phyloP scores from a whole-genome alignment of 1,139 yeast species.

The Pichia sp. region DNA sequence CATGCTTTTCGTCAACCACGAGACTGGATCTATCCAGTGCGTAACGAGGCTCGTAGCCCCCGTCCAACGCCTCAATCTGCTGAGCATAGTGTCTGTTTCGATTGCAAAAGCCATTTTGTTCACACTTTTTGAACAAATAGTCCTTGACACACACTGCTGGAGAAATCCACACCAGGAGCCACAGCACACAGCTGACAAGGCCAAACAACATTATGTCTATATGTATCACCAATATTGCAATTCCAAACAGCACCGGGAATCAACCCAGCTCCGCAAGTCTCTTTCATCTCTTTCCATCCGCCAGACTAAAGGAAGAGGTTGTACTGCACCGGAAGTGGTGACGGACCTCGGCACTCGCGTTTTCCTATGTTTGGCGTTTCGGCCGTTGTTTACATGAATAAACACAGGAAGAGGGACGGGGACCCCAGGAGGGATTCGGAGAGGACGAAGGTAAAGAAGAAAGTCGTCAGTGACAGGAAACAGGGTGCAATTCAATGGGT shows the following conservation, averaged over 20 bases:
- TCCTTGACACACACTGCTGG: slow-evolving; percentile 51
- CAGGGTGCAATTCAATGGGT: slow-evolving; percentile 28
- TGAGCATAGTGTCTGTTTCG: slow-evolving; percentile 73
- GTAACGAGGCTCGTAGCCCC: slow-evolving; percentile 46
- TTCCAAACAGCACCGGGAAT: neutral
- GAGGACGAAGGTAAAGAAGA: neutral
- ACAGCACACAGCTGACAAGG: neutral
- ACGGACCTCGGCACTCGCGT: neutral
- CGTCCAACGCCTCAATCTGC: slow-evolving; percentile 35
- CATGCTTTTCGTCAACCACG: slow-evolving; percentile 28
- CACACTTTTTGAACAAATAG: slow-evolving; percentile 74
- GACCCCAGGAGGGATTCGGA: neutral
- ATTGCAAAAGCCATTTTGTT: slow-evolving; percentile 77
- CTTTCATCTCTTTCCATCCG: neutral
- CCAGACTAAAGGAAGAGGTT: neutral
- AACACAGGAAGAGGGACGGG: neutral
- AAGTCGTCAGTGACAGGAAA: neutral
- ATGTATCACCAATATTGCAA: neutral
- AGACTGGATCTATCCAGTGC: slow-evolving; percentile 44
- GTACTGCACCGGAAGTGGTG: neutral
- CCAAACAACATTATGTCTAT: neutral
- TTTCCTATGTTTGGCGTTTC: neutral
- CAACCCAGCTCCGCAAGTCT: neutral
- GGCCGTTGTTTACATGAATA: neutral
- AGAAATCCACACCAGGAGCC: neutral